A percentile compares a stretch with the other conserved stretches of the same genome.
phyloP scores from a whole-genome alignment of 495 filamentous ascomycete genomes.

The Penicillium waksmanii region DNA sequence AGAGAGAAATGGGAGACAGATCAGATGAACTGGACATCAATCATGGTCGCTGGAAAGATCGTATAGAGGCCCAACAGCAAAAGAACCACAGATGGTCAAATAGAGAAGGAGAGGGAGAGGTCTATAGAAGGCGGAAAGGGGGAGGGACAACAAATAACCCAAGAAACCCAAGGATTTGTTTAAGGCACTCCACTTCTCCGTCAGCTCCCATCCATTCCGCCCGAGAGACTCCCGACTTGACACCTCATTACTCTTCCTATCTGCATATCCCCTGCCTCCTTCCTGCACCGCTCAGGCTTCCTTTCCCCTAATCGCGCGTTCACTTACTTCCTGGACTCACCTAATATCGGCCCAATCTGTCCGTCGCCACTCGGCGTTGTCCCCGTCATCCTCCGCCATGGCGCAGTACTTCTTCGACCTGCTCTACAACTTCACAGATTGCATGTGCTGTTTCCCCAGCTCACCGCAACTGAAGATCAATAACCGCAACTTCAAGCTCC shows the following conservation, averaged over 20 bases:
- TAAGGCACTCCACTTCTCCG: too few species aligned
- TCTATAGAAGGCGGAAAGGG: slow-evolving; percentile 22
- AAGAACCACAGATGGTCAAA: neutral
- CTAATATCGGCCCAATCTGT: neutral
- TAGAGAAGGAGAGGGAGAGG: neutral
- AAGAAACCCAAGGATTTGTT: too few species aligned
- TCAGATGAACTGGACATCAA: slow-evolving; percentile 17
- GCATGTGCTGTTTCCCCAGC: slow-evolving; percentile 92
- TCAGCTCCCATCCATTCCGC: slow-evolving; percentile 8
- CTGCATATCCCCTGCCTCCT: slow-evolving; percentile 5
- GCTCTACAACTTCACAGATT: slow-evolving; percentile 87
- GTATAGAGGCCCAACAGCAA: too few species aligned
- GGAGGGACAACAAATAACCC: slow-evolving; percentile 31
- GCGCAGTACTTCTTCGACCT: slow-evolving; percentile 86
- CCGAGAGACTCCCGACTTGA: neutral
- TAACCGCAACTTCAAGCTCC: slow-evolving; percentile 90
- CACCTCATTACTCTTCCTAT: neutral
- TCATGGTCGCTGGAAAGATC: slow-evolving; percentile 14
- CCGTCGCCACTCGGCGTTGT: neutral
- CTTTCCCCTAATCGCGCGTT: neutral
- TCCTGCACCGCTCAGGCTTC: slow-evolving; percentile 7
- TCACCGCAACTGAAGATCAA: slow-evolving; percentile 95
- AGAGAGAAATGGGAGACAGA: neutral
- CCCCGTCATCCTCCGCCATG: slow-evolving; percentile 53
- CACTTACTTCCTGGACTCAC: neutral